Base-by-base conservation (phyloP, 2,329 filamentous ascomycete genomes). In the Cercospora citrullina region DNA sequence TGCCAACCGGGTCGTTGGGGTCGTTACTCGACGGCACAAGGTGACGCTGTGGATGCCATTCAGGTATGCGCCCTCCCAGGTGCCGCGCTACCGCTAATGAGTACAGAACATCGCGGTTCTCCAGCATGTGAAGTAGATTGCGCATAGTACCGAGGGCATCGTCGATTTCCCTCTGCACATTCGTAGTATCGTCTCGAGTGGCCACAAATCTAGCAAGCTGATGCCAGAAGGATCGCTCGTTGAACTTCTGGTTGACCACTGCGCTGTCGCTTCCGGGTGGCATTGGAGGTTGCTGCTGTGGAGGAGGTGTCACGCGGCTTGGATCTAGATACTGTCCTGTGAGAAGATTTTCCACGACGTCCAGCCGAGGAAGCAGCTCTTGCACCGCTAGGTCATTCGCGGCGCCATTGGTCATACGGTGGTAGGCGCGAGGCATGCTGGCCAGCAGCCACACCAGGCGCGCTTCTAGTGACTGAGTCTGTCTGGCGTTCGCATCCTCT, bases 101-200 rank as follows among this genome's bases (percentile, higher is more conserved):
- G 80, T 97, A 97, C 66, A 97, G 87, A 18, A 97, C 90, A 77
- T 97, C 93, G 63, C 94, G 89, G 75, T 94, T 95, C 80, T 97
- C 94, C 26, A 90, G 87, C 59, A 90, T 90, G 72, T 93, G 91
- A 12, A 97, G 84, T 23, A 94, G 84, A 65, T 85, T 85, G 33
- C 92, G 89, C 78, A 93, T 87, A 62, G 85, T 85, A 4, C 79
- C 80, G 31, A 97, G 82, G 1, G 87, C 86, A 28, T 88, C 85
- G 63, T 93, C 90, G 39, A 92, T 87, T 64, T 86, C 83, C 73
- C 85, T 69, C 42, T 71, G 62, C 10, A 67, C 87, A 67, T 80
- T 81, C 5, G 85, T 81, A 33, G 81, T 68, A 68, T 91, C 87
- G 70, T 89, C 86, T 31, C 85, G 86, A 21, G 89, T 81, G 45